Evolutionary conservation across 1,284 basidiomycete genomes (phyloP), one percentile per base, ranked within the genome.

Genomic region (Boletus semigastroideus): DNA sequence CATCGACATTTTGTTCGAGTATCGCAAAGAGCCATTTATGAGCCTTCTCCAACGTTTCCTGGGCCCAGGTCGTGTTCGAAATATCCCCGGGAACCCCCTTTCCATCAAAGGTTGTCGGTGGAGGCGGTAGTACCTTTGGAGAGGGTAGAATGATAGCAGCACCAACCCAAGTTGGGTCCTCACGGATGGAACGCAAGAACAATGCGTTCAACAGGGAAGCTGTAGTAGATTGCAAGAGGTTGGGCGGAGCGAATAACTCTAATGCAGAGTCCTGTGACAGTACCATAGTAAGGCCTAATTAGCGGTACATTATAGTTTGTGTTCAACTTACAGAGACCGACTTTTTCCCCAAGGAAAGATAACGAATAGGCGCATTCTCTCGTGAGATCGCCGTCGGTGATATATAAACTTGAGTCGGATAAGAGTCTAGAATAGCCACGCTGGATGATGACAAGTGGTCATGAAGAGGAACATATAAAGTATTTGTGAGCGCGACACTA

Each of bases 161-260:
- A 22, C 38, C 30, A 31, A 46, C 17, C n/a, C 5, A 20, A 9
- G 62, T 53, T 46, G 16, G 68, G 50, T 45, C 73, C 59, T 33
- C 34, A 10, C 27, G 7, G 5, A 52, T 34, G 42, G 61, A 58
- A 50, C 61, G 41, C 11, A 67, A 39, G 53, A 60, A 59, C 5
- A 68, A 36, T 16, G 59, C 52, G 20, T 78, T 70, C 46, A 84
- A 62, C 53, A 86, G 74, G 5, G 84, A 72, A 2, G 84, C 81
- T 1, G 81, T 75, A 2, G 81, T 79, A 3, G 77, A 74, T 55
- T 78, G 79, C 30, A 85, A 60, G 36, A 86, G 72, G 57, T 86
- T 86, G 12, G 84, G 84, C 6, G 83, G 78, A 4, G 71, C 61
- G 50, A 82, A 84, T 4, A 64, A 65, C 44, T 74, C 55, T 2